phyloP scores from a whole-genome alignment of 108 stramenopile species.

The Discostella stelligeroides region DNA sequence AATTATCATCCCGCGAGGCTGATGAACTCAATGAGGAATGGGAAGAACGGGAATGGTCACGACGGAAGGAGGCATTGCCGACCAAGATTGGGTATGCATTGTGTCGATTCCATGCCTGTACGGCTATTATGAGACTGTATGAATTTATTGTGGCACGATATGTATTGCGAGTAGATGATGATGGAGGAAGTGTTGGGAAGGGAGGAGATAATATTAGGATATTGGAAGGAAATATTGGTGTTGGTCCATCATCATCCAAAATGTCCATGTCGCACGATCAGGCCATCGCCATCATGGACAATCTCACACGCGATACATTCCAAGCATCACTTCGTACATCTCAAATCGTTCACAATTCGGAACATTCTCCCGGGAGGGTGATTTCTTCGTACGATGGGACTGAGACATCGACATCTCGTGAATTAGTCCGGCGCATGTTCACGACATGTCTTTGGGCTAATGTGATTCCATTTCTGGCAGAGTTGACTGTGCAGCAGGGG shows the following conservation, averaged over 20 bases:
- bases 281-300: slow-evolving; percentile 46
- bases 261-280: slow-evolving; percentile 30
- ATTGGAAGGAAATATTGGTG: background rate
- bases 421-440: slow-evolving; percentile 47
- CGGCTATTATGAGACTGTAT: slow-evolving; percentile 51
- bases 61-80: slow-evolving; percentile 25
- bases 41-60: slow-evolving; percentile 47
- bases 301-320: slow-evolving; percentile 52
- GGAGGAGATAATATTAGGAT: background rate
- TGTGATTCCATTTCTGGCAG: slow-evolving; percentile 52
- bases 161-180: slow-evolving; percentile 41
- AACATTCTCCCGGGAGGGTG: slow-evolving; percentile 46
- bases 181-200: background rate
- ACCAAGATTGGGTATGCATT: slow-evolving; percentile 40
- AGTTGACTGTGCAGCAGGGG: slow-evolving; percentile 52
- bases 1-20: slow-evolving; percentile 41
- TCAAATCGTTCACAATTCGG: slow-evolving; percentile 39
- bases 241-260: background rate
- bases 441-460: slow-evolving; percentile 56
- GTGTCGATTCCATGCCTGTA: slow-evolving; percentile 41
- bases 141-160: slow-evolving; percentile 36
- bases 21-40: slow-evolving; percentile 51
- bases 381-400: slow-evolving; percentile 28
- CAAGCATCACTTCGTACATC: slow-evolving; percentile 39
- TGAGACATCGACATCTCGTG: slow-evolving; percentile 38